Evolutionary conservation across 768 basidiomycete genomes (phyloP), one percentile per base, ranked within the genome.

Genomic region (Hebeloma cylindrosporum): DNA sequence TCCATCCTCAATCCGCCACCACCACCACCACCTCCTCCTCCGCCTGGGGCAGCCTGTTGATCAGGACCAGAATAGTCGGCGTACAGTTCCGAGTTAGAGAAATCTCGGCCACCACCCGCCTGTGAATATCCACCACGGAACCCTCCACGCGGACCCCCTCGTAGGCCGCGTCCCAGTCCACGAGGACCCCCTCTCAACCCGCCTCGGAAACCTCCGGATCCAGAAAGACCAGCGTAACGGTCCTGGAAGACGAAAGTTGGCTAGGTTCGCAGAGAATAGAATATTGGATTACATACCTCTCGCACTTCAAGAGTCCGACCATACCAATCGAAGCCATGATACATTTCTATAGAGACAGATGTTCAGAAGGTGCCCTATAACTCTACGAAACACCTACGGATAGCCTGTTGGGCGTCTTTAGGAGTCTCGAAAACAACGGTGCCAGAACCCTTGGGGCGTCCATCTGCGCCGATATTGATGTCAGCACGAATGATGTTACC

Each of bases 241-340:
- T 94, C 92, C 85, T 91, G 49, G 4, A 21, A 23, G 5, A 17
- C 20, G 8, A 13, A 20, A 25, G 14, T 28, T 11, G 10, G 21
- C 2, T 31, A 6, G 38, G n/a, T 21, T n/a, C 32, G 5, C 7
- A 31, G 3, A 2, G 0, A 25, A 7, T 11, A 11, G n/a, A 30
- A 32, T 10, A 17, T n/a, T 23, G 23, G 21, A 39, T 17, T 7
- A 59, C 74, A 50, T 63, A 90, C 92, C 79, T 96, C 92, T 53
- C 94, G 88, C 26, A 98, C 95, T 72, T 99, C 95, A 9, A 99
- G 82, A 6, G 85, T 82, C 36, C 90, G 87, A 6, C 94, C 94
- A 63, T 94, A 94, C 93, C 95, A 97, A 51, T 96, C 93, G 57
- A 90, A 96, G 21, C 94, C 94, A 47, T 96, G 88, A 64, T 94